Evolutionary conservation across 306 rosid genomes (phyloP).

Genomic region (Malus asiatica): DNA sequence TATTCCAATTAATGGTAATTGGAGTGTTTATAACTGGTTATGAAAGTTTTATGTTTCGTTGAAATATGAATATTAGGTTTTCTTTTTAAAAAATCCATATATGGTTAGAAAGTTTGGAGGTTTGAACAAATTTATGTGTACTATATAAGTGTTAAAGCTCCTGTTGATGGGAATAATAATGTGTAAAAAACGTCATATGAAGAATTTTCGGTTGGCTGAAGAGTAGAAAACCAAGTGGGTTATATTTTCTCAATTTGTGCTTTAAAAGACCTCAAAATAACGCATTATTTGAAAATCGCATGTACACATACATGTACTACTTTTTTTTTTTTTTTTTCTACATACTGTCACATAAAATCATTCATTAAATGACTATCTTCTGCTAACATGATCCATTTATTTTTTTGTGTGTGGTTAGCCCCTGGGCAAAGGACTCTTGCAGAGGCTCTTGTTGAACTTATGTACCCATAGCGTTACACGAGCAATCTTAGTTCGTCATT

Average conservation of each 20-base stretch:
- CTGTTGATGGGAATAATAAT: not conserved
- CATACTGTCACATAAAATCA: not conserved
- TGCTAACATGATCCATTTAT: slow-evolving; percentile 10
- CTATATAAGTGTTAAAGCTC: not conserved
- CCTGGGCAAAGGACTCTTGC: slow-evolving; percentile 96
- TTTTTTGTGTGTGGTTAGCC: slow-evolving; percentile 47
- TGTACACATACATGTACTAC: not conserved
- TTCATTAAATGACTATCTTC: not conserved
- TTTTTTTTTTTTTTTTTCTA: too few species aligned
- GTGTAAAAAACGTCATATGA: not conserved
- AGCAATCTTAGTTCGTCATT: slow-evolving; percentile 56
- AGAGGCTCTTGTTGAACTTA: slow-evolving; percentile 84
- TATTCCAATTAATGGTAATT: not conserved
- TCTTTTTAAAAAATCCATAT: not conserved
- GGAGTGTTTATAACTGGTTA: not conserved
- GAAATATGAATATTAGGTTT: not conserved
- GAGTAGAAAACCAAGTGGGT: not conserved
- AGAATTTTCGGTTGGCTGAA: not conserved
- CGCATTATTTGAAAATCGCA: not conserved
- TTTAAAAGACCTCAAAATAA: not conserved
- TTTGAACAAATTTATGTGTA: not conserved
- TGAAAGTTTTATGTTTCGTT: not conserved
- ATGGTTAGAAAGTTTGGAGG: not conserved
- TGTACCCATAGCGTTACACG: slow-evolving; percentile 88
- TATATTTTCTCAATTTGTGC: not conserved